Base-by-base conservation (phyloP, 2,329 filamentous ascomycete genomes). In the Aspergillus luchuensis region DNA sequence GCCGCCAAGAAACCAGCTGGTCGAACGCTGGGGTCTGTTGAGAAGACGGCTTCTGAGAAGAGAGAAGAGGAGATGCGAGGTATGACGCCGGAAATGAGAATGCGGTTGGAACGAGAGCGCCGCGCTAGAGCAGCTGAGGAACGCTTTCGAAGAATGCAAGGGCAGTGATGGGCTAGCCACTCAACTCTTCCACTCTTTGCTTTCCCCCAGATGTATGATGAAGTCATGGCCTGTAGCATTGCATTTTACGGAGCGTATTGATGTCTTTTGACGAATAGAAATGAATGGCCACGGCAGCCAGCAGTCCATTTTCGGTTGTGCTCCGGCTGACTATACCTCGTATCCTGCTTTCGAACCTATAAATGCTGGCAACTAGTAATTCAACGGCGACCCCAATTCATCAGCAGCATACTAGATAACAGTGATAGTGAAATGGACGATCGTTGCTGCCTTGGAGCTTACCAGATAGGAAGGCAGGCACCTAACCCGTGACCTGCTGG, bases 81-180 rank as follows among this genome's bases (percentile, higher is more conserved):
- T 0, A 81, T 98, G 79, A 96, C 91, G 45, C 88, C 91, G 0
- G 94, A 98, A 78, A 93, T 95, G 86, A 86, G 88, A 73, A 86
- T 88, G 85, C 87, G 85, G 73, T 76, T 98, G 57, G 95, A 98
- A 75, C 83, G 95, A 67, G 95, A 99, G 78, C 83, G 92, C 68
- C 89, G 94, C 71, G 95, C 95, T 4, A 87, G 94, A 69, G 95
- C 95, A 8, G 94, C 93, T 0, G 95, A 98, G 78, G 93, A 94
- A 79, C 87, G 94, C 72, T 83, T 97, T 61, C 87, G 84, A 77
- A 83, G 84, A 70, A 82, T 92, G 84, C 84, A 86, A 69, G 78
- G 69, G 36, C 68, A 67, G 10, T 72, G 55, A 67, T 56, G 8
- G 4, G 8, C 3, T 6, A 5, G 13, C 33, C 11, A 11, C 33